These are phyloP conservation scores for Lactifluus piperatus DNA, from an alignment of 768 basidiomycete genomes.

Conservation along the genomic window DNA sequence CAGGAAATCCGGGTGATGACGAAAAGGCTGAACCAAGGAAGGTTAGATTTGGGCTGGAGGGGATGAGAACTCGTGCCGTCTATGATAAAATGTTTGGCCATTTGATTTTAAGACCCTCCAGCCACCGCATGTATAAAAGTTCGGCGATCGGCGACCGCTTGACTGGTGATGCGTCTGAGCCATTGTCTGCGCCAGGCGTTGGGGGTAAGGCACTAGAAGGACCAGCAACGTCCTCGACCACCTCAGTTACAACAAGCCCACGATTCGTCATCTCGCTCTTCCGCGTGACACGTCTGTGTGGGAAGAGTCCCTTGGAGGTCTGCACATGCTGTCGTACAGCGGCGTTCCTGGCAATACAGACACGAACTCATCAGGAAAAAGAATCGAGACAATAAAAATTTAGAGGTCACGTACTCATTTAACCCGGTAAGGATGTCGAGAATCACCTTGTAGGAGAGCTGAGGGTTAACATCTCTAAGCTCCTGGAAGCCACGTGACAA, in stretches of 20 bases:
- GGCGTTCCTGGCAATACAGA: constrained; percentile 46
- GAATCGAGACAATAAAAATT: neutral
- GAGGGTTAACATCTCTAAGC: constrained; percentile 72
- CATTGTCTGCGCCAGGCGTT: constrained; percentile 29
- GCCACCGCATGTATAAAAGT: constrained; percentile 94
- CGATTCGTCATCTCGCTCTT: constrained; percentile 80
- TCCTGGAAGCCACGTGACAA: constrained; percentile 85
- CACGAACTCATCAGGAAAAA: constrained; percentile 5
- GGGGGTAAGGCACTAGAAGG: constrained; percentile 26
- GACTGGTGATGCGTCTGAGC: constrained; percentile 24
- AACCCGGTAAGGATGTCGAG: constrained; percentile 86
- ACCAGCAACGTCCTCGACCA: constrained; percentile 46
- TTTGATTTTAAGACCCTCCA: constrained; percentile 84
- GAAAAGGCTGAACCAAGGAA: neutral
- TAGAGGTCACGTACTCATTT: constrained; percentile 60
- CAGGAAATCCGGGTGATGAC: neutral
- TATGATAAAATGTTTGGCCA: constrained; percentile 65
- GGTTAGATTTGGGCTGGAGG: neutral
- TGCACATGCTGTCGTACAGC: constrained; percentile 78
- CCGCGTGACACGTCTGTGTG: constrained; percentile 68
- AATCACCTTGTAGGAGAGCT: constrained; percentile 79
- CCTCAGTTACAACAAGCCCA: constrained; percentile 77
- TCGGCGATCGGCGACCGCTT: constrained; percentile 89
- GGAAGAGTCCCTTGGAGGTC: constrained; percentile 71
- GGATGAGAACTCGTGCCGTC: neutral